Evolutionary conservation across 2,329 filamentous ascomycete genomes (phyloP), one percentile per base, ranked within the genome.

Genomic region (Aspergillus fumigatiaffinis): DNA sequence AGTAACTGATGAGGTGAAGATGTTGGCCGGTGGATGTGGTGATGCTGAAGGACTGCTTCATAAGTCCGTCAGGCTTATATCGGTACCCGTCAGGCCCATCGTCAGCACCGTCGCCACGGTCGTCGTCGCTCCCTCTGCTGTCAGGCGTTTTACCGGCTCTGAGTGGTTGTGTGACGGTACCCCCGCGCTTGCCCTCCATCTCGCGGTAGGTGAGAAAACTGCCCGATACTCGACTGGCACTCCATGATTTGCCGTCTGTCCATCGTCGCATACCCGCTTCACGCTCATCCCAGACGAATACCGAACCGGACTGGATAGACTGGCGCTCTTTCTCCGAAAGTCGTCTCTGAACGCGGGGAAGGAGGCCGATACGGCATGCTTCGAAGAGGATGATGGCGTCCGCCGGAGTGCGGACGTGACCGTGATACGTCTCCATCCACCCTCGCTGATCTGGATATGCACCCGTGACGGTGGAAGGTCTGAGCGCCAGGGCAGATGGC

Each of bases 31-130:
- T 87, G 1, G 90, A 91, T 1, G 94, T 97, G 23, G 92, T 97
- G 77, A 99, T 97, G 78, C 93, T 97, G 82, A 97, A 99, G 0
- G 94, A 97, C 77, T 99, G 94, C 83, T 99, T 99, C 92, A 97
- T 97, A 3, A 99, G 83, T 0, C 94, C 94, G 68, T 99, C 94
- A 9, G 89, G 90, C 81, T 97, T 99, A 78, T 96, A 96, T 62
- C 91, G 83, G 74, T 96, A 96, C 46, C 92, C 92, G 73, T 96
- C 92, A 0, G 90, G 91, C 8, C 85, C 85, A 63, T 84, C 83
- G 68, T 95, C 91, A 55, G 80, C 81, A 68, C 83, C 84, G 63
- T 82, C 77, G 65, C 86, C 89, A 54, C 90, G 88, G 63, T 92
- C 90, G 51, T 94, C 92, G 68, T 96, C 91, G 71, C 90, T 93